Percentiles rank a stretch among this genome's conserved stretches.
phyloP scores from a whole-genome alignment of 371 early-diverging fungal species.

The Mortierella sp. region DNA sequence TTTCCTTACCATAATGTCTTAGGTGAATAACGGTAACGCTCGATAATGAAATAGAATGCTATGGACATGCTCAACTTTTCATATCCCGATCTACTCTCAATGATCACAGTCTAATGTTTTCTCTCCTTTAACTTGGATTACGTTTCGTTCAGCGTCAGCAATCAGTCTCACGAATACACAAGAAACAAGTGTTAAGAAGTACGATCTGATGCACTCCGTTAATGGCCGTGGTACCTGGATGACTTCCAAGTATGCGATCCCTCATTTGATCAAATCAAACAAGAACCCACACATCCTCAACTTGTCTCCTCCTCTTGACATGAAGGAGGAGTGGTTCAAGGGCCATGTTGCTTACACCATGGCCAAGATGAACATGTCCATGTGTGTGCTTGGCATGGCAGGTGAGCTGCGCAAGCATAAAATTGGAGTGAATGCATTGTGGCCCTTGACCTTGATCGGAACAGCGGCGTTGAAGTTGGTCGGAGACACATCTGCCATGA shows the following conservation, averaged over 20 bases:
- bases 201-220: constrained; percentile 85
- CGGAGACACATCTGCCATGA: constrained; percentile 39
- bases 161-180: constrained; percentile 77
- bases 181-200: constrained; percentile 74
- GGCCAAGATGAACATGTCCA: constrained; percentile 82
- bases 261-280: constrained; percentile 71
- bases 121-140: neutral
- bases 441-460: constrained; percentile 83
- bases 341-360: constrained; percentile 81
- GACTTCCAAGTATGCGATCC: constrained; percentile 77
- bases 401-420: constrained; percentile 75
- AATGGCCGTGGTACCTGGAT: constrained; percentile 89
- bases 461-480: constrained; percentile 80
- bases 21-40: constrained; percentile 54
- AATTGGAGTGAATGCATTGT: constrained; percentile 85
- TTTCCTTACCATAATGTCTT: neutral
- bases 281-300: constrained; percentile 81
- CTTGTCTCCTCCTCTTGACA: constrained; percentile 78
- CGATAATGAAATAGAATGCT: neutral
- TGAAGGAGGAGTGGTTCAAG: constrained; percentile 78
- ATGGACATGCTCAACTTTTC: too few species aligned
- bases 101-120: neutral
- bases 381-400: constrained; percentile 80
- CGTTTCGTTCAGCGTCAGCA: constrained; percentile 66
- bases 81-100: neutral